Evolutionary conservation across 2,329 filamentous ascomycete species (phyloP), one percentile per base, ranked within the genome.

Genomic region (Fusarium equiseti): DNA sequence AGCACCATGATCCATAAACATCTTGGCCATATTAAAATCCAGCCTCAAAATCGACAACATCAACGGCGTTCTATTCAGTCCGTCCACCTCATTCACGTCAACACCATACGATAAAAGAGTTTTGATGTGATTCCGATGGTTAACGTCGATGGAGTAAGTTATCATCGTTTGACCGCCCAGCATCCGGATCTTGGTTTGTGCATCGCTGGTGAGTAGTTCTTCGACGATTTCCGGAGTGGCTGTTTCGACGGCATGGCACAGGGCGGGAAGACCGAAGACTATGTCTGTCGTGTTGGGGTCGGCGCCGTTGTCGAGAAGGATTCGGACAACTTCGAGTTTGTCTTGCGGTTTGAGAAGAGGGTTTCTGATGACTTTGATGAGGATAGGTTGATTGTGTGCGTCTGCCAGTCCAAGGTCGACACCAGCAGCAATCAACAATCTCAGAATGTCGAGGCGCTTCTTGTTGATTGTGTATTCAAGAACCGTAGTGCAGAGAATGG

Each of bases 181-280:
- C 60, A 65, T 65, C 5, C 62, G 60, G 1, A 65, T 45, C 2
- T 65, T 65, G 7, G 62, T 65, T 15, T 50, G 43, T 3, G 27
- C 29, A 2, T 26, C 51, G 16, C 31, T 60, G 8, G 26, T 26
- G 1, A 65, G 31, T 3, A 65, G 20, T 7, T 57, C 62, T 18
- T 65, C 44, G 0, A 65, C 60, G 1, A 65, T 27, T 0, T 9
- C 18, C 0, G 51, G 24, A 1, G 44, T 65, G 1, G 60, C 40
- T 35, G 57, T 51, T 26, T 65, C 62, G 1, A 65, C 60, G 7
- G 62, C 62, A 9, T 65, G 62, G 4, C 60, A 65, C 6, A 65
- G 58, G 7, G 52, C 59, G 6, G 62, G 62, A 0, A 65, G 26
- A 2, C 62, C 62, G 6, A 58, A 65, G 0, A 26, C 27, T 6